These are phyloP conservation scores for Clavariopsis aquatica DNA, from an alignment of 495 filamentous ascomycete genomes.

Conservation along the genomic window DNA sequence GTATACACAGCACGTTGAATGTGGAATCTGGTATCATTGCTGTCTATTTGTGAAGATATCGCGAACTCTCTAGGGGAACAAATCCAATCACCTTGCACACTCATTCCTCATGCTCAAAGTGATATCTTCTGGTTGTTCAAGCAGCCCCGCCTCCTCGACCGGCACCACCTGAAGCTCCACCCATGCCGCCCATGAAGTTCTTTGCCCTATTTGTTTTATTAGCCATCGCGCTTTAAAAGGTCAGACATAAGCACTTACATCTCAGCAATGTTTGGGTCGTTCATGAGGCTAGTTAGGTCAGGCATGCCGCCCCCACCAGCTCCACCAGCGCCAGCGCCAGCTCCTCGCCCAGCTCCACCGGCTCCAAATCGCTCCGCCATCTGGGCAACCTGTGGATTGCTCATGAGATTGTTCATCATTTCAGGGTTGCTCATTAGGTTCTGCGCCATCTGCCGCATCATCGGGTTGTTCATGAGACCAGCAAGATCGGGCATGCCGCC, in stretches of 20 bases:
- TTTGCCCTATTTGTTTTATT: conserved; percentile 38
- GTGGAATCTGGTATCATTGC: conserved; percentile 34
- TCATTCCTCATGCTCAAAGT: neutral
- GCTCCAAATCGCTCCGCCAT: conserved; percentile 72
- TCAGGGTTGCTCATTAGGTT: conserved; percentile 96
- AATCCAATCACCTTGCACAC: neutral
- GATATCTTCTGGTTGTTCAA: neutral
- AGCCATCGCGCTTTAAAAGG: conserved; percentile 8
- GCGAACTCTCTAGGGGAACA: neutral
- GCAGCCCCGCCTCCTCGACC: neutral
- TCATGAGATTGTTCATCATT: conserved; percentile 86
- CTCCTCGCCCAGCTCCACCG: conserved; percentile 48
- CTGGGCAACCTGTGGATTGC: conserved; percentile 80
- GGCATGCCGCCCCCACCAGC: conserved; percentile 70
- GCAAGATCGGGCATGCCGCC: conserved; percentile 80
- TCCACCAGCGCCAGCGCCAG: conserved; percentile 44
- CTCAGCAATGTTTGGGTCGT: conserved; percentile 84
- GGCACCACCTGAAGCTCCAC: conserved; percentile 36
- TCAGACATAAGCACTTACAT: conserved; percentile 66
- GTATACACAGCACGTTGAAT: neutral
- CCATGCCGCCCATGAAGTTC: conserved; percentile 49
- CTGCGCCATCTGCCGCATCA: conserved; percentile 95
- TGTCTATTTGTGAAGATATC: conserved; percentile 20
- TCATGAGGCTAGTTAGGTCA: conserved; percentile 78
- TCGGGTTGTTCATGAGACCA: conserved; percentile 92